Percentiles rank a stretch among this genome's conserved stretches.
Conservation (phyloP, 805 yeast genomes). For the Saccharomycopsis synnaedendra region DNA sequence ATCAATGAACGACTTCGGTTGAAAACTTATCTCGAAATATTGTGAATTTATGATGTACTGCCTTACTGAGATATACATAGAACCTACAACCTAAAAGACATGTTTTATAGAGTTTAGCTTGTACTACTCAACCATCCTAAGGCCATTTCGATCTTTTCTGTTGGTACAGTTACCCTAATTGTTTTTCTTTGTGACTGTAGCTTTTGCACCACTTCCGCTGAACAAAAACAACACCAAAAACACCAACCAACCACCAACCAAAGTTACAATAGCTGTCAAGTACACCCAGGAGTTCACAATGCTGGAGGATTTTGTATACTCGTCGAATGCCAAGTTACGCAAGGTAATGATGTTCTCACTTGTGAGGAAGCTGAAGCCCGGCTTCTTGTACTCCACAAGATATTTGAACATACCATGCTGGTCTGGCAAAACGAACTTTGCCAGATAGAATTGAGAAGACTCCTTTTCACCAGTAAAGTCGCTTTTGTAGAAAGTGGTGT, state of each 20-base stretch:
- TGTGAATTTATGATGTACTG: too few relatives aligned
- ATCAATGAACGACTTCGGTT: too few relatives aligned
- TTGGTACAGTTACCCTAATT: not conserved
- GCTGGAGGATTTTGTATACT: slow-evolving; percentile 86
- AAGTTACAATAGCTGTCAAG: slow-evolving; percentile 56
- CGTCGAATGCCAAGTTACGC: slow-evolving; percentile 92
- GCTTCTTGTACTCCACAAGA: slow-evolving; percentile 62
- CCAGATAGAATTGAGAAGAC: slow-evolving; percentile 10
- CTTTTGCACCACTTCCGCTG: slow-evolving; percentile 5
- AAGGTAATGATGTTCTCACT: slow-evolving; percentile 68
- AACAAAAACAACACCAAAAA: slow-evolving; percentile 52
- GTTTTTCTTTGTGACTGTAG: slow-evolving; percentile 7
- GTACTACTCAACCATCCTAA: too few relatives aligned
- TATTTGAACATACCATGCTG: slow-evolving; percentile 96
- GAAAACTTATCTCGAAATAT: too few relatives aligned
- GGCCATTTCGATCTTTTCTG: too few relatives aligned
- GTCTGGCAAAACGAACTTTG: slow-evolving; percentile 69
- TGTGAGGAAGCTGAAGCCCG: slow-evolving; percentile 58
- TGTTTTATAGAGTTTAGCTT: too few relatives aligned
- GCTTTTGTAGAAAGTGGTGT: slow-evolving; percentile 8
- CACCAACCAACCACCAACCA: slow-evolving; percentile 63
- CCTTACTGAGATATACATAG: too few relatives aligned
- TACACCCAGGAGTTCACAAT: slow-evolving; percentile 92
- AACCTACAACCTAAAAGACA: too few relatives aligned
- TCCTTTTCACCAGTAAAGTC: not conserved